Evolutionary conservation across 331 rosid genomes (phyloP), one percentile per base, ranked within the genome.

Genomic region (Quercus phellos): DNA sequence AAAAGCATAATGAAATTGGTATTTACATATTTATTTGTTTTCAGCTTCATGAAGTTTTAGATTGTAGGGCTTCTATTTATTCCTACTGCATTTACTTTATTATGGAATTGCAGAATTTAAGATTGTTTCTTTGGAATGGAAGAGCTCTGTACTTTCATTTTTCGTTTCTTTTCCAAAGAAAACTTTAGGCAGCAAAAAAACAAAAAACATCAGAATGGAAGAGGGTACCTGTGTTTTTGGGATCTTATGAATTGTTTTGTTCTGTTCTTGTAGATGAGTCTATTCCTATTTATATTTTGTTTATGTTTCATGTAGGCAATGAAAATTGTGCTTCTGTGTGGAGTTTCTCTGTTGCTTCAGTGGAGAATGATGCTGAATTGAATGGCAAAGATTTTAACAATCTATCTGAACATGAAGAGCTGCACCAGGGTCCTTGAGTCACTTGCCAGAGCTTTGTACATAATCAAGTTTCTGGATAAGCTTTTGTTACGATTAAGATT

Each of bases 271-370:
- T 73, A 17, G 46, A 34, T 53, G 70, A 50, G 60, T 38, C 46
- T 10, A 27, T 71, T 75, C 16, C 55, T 71, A 43, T 50, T 78
- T 21, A 24, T 68, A 27, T 55, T 68, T 74, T 35, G 68, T 26
- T 46, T 58, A n/a, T 51, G 76, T 73, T 76, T 74, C 51, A 55
- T 86, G 82, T 74, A 94, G 99, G 85, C 79, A 81, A 82, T 32
- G 93, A 92, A 89, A 92, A 94, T 66, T 90, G 98, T 77, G 90
- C 88, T 81, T 90, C 99, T 6, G 82, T 94, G 50, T 94, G 99
- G 98, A 90, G 92, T 78, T 94, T 94, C 81, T 55, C 79, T 82
- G 82, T 51, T 84, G 92, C 86, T 81, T 81, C 92, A 77, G 77
- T 71, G 78, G 88, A 81, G 42, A 76, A 77, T 53, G 87, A 68